These are phyloP conservation scores for Hirschfeldia incana DNA, from an alignment of 345 rosid genomes.

Conservation along the genomic window DNA sequence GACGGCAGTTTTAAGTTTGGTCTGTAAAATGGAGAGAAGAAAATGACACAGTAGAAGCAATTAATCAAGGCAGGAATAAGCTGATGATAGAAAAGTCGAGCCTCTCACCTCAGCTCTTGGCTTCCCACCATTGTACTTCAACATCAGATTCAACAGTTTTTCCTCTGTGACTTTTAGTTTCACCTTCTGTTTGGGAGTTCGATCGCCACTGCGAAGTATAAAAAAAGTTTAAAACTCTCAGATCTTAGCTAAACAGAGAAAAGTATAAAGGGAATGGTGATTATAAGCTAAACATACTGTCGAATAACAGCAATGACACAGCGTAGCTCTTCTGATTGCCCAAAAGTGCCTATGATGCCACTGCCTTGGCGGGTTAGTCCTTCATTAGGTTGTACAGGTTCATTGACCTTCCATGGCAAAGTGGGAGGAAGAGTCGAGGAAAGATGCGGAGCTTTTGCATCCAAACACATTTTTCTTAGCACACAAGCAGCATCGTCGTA, in stretches of 20 bases:
- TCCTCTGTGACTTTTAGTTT: slow-evolving; percentile 98
- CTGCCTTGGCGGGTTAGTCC: slow-evolving; percentile 97
- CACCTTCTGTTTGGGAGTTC: slow-evolving; percentile 99
- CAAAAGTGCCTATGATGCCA: slow-evolving; percentile 93
- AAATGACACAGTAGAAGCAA: slow-evolving; percentile 14
- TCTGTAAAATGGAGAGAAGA: slow-evolving; percentile 52
- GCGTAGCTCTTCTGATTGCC: slow-evolving; percentile 95
- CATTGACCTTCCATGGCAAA: slow-evolving; percentile 94
- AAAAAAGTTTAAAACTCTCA: slow-evolving; percentile 2
- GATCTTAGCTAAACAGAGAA: slow-evolving; percentile 17
- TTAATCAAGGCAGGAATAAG: slow-evolving; percentile 8
- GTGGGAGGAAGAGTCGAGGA: slow-evolving; percentile 87
- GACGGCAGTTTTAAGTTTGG: slow-evolving; percentile 96
- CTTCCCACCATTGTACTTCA: slow-evolving; percentile 95
- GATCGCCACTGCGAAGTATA: slow-evolving; percentile 74
- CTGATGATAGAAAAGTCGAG: slow-evolving; percentile 12
- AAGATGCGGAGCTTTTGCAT: slow-evolving; percentile 99
- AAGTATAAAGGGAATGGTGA: neutral
- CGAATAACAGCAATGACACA: slow-evolving; percentile 96
- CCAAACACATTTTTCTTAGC: slow-evolving; percentile 93
- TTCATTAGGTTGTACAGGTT: slow-evolving; percentile 74
- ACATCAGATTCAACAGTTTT: slow-evolving; percentile 89
- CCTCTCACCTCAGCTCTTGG: slow-evolving; percentile 85
- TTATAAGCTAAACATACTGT: slow-evolving; percentile 63
- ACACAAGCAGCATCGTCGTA: slow-evolving; percentile 99